Percentiles rank a stretch among this genome's conserved stretches.
Conservation (phyloP, 345 rosid genomes). For the Pistacia integerrima region DNA sequence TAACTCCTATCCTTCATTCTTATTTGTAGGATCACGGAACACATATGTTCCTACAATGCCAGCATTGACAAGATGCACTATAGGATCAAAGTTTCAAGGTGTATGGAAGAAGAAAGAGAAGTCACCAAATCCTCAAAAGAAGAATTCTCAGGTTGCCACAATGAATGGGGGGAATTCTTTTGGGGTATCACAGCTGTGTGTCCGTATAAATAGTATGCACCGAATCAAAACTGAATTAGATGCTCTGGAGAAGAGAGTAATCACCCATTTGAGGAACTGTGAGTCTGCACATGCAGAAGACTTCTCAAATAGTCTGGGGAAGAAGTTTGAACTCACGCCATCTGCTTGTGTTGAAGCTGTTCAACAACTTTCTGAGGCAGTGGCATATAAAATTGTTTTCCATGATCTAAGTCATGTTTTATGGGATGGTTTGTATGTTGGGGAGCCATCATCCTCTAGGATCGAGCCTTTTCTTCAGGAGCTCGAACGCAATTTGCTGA, state of each 20-base stretch:
- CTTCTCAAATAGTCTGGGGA: slow-evolving; percentile 76
- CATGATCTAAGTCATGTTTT: slow-evolving; percentile 77
- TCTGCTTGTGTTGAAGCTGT: slow-evolving; percentile 85
- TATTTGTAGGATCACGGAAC: slow-evolving; percentile 63
- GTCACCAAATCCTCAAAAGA: slow-evolving; percentile 62
- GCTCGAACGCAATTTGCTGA: slow-evolving; percentile 63
- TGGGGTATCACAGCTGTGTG: slow-evolving; percentile 74
- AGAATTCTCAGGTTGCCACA: slow-evolving; percentile 72
- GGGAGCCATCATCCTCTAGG: slow-evolving; percentile 72
- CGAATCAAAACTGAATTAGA: slow-evolving; percentile 74
- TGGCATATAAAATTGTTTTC: slow-evolving; percentile 78
- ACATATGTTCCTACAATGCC: slow-evolving; percentile 93
- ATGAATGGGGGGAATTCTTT: slow-evolving; percentile 64
- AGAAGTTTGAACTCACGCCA: slow-evolving; percentile 86
- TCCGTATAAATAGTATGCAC: slow-evolving; percentile 81
- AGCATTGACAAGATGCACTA: slow-evolving; percentile 81
- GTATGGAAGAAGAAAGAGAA: slow-evolving; percentile 96
- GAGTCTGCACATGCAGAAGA: slow-evolving; percentile 89
- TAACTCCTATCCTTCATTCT: slow-evolving; percentile 24
- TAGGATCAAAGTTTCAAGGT: slow-evolving; percentile 84
- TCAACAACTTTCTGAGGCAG: slow-evolving; percentile 84
- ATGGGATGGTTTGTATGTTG: slow-evolving; percentile 92
- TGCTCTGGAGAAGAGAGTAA: slow-evolving; percentile 73
- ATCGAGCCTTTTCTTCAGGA: slow-evolving; percentile 77
- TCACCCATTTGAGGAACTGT: slow-evolving; percentile 90